A percentile compares a stretch with the other conserved stretches of the same genome.
These are phyloP conservation scores for Ogataea kodamae DNA, from an alignment of 805 yeast genomes.

Conservation along the genomic window DNA sequence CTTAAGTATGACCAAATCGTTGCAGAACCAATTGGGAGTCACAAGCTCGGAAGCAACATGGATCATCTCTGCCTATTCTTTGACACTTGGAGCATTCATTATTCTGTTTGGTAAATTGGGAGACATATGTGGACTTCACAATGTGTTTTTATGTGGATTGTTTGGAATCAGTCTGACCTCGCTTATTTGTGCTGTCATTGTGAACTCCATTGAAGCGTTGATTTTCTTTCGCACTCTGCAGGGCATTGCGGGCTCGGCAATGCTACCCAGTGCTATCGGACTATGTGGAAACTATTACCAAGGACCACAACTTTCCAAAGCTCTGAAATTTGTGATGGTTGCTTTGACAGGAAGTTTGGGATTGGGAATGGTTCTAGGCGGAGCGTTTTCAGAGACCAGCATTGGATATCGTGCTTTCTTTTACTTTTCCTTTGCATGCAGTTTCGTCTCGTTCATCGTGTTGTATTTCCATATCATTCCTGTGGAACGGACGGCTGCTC, in stretches of 20 bases:
- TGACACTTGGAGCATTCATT: slow-evolving; percentile 44
- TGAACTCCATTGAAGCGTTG: slow-evolving; percentile 32
- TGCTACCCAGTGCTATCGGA: slow-evolving; percentile 33
- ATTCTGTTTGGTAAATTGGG: slow-evolving; percentile 40
- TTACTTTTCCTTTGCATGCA: slow-evolving; percentile 35
- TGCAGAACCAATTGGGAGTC: slow-evolving; percentile 38
- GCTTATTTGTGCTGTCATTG: slow-evolving; percentile 36
- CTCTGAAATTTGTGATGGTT: slow-evolving; percentile 16
- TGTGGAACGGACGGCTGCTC: slow-evolving; percentile 28
- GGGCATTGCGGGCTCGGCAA: slow-evolving; percentile 41
- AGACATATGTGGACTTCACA: slow-evolving; percentile 40
- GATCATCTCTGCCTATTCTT: slow-evolving; percentile 42
- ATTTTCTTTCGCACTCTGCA: slow-evolving; percentile 44
- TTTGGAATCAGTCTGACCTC: slow-evolving; percentile 21
- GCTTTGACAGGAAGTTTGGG: slow-evolving; percentile 33
- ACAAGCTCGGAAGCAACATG: slow-evolving; percentile 36
- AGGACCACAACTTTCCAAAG: slow-evolving; percentile 14
- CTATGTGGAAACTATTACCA: slow-evolving; percentile 24
- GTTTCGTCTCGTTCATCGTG: slow-evolving; percentile 18
- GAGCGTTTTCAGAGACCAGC: slow-evolving; percentile 37
- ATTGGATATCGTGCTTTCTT: slow-evolving; percentile 40
- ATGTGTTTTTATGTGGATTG: slow-evolving; percentile 27
- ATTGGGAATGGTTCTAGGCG: slow-evolving; percentile 40
- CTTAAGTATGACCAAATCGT: slow-evolving; percentile 20
- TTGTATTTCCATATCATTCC: slow-evolving; percentile 28